phyloP scores from a whole-genome alignment of 768 basidiomycete genomes.

The Hypholoma sublateritium region DNA sequence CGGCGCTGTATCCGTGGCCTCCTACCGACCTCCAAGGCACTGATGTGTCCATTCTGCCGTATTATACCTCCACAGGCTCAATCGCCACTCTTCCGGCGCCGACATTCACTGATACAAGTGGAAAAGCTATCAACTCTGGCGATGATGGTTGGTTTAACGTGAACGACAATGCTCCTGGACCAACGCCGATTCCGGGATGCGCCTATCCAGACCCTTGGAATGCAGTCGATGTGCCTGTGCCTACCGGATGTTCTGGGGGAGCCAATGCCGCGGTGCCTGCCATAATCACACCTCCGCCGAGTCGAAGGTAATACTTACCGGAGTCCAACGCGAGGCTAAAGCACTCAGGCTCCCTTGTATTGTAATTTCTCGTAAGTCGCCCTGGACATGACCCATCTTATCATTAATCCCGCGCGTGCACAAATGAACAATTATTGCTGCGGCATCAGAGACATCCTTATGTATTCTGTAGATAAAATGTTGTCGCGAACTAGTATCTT shows the following conservation, averaged over 20 bases:
- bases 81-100: conserved; percentile 53
- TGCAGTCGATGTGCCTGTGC: conserved; percentile 32
- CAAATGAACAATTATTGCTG: no score
- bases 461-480: no score
- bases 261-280: conserved; percentile 16
- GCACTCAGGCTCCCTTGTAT: not conserved
- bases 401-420: no score
- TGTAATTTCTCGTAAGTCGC: no score
- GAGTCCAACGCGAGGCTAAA: not conserved
- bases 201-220: conserved; percentile 51
- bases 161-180: conserved; percentile 45
- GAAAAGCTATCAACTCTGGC: conserved; percentile 36
- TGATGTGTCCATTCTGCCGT: conserved; percentile 49
- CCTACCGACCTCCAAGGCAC: conserved; percentile 49
- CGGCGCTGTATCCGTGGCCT: conserved; percentile 56
- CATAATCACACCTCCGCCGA: conserved; percentile 15
- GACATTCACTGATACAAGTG: conserved; percentile 35
- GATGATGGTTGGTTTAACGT: conserved; percentile 59
- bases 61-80: conserved; percentile 69
- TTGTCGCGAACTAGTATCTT: no score
- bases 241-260: conserved; percentile 23
- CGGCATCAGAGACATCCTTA: no score
- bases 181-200: conserved; percentile 53
- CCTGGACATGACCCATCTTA: no score
- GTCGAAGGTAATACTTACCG: conserved; percentile 8